Conservation (phyloP, 2,329 filamentous ascomycete genomes). For the Claviceps monticola region DNA sequence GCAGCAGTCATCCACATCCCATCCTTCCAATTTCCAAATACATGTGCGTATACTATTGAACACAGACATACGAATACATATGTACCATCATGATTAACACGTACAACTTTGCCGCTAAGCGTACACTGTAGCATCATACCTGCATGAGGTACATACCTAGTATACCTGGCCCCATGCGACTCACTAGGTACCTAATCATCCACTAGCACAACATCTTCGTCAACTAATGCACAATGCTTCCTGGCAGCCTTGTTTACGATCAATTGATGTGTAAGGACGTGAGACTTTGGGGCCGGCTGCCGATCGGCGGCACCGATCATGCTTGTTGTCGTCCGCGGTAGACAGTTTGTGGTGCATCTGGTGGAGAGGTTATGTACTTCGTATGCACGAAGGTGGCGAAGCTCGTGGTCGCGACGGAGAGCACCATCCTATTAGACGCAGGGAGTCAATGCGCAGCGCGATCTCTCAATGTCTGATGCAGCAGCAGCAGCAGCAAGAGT, state of each 20-base stretch:
- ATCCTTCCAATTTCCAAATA: too few relatives aligned
- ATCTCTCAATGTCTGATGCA: too few relatives aligned
- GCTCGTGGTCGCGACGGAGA: slow-evolving; percentile 33
- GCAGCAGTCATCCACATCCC: too few relatives aligned
- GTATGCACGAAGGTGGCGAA: slow-evolving; percentile 27
- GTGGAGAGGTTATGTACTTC: slow-evolving; percentile 16
- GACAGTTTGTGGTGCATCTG: not conserved
- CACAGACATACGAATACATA: too few relatives aligned
- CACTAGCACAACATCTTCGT: not conserved
- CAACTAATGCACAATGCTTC: not conserved
- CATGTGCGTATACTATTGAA: too few relatives aligned
- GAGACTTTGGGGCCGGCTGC: not conserved
- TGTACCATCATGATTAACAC: too few relatives aligned
- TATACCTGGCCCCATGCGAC: not conserved
- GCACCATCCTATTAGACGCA: slow-evolving; percentile 15
- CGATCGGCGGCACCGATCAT: not conserved
- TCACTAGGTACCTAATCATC: not conserved
- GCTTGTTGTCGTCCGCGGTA: not conserved
- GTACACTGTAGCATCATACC: not conserved
- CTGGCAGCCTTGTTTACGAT: not conserved
- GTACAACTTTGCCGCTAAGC: not conserved
- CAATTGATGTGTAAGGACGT: not conserved
- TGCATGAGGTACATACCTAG: not conserved
- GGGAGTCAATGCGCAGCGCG: too few relatives aligned
- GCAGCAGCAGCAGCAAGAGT: too few relatives aligned